A percentile compares a stretch with the other conserved stretches of the same genome.
Conservation (phyloP, 768 basidiomycete species). For the Pisolithus microcarpus region DNA sequence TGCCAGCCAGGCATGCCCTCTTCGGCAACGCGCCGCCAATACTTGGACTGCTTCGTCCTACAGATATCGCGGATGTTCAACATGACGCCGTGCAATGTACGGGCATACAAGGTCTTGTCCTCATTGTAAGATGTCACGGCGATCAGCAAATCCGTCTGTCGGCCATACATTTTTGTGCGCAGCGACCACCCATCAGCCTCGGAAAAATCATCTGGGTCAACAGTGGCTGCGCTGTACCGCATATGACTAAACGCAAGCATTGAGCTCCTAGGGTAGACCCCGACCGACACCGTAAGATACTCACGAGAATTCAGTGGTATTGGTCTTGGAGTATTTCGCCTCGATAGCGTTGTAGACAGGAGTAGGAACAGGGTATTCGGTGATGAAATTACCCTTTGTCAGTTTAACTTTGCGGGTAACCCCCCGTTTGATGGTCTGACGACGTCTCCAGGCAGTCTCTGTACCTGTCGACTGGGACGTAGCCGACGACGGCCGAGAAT, state of each 20-base stretch:
- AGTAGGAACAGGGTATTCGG: constrained; percentile 82
- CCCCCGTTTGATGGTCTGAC: constrained; percentile 87
- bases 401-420: constrained; percentile 93
- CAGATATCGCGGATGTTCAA: constrained; percentile 96
- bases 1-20: constrained; percentile 88
- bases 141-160: constrained; percentile 88
- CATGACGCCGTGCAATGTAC: constrained; percentile 94
- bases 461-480: constrained; percentile 47
- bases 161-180: constrained; percentile 76
- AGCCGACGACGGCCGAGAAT: constrained; percentile 44
- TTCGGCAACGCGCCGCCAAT: constrained; percentile 77
- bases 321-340: constrained; percentile 62
- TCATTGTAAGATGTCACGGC: constrained; percentile 93
- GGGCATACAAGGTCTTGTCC: constrained; percentile 85
- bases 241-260: constrained; percentile 49
- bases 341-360: constrained; percentile 81
- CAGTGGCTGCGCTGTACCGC: constrained; percentile 89
- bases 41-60: constrained; percentile 91
- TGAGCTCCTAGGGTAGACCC: not conserved
- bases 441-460: constrained; percentile 61
- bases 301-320: constrained; percentile 86
- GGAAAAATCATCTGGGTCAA: constrained; percentile 84
- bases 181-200: constrained; percentile 79
- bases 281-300: constrained; percentile 20
- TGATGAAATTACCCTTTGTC: constrained; percentile 88